Evolutionary conservation across 2,329 filamentous ascomycete species (phyloP), one percentile per base, ranked within the genome.

Genomic region (Pseudogymnoascus sp.): DNA sequence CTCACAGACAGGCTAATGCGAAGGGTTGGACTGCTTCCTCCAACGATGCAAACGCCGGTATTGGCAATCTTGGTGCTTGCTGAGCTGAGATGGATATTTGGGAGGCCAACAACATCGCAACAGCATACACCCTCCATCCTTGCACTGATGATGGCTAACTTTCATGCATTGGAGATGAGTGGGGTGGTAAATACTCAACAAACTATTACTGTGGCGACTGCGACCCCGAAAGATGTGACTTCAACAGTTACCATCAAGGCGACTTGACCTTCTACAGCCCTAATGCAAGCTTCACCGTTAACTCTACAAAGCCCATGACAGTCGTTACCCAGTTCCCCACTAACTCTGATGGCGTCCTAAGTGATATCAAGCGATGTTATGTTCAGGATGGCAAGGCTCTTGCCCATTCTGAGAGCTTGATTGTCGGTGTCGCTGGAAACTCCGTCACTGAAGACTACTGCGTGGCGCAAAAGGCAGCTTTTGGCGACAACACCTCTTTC

Each of bases 81-180:
- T 87, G 84, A 71, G 74, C 80, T 38, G 85, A 87, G 74, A 84
- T 88, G 79, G 84, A 87, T 62, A 78, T 84, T 70, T 84, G 82
- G 82, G 82, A 85, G 72, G 81, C 81, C 62, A 84, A 85, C 75
- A 78, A 74, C 64, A 77, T 82, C 68, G 78, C 81, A 16, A 78
- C 75, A 16, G 82, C 82, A 35, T 76, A 78, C 66, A 85, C 82
- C 7, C 81, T 82, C 26, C 82, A 85, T 70, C 75, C 79, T 43
- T 84, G 82, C 75, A 74, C 29, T 7, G 3, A 31, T 31, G 29
- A 31, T 31, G 29, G 1, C 1, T 31, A 31, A 1, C 29, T 8
- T 31, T 31, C 29, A 31, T 31, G 29, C 29, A 8, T 31, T 31
- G 29, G 29, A 10, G 29, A 31, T 8, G 7, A 6, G 0, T 70